Conservation (phyloP, 2,329 filamentous ascomycete species). For the Pestalotiopsis sp. region DNA sequence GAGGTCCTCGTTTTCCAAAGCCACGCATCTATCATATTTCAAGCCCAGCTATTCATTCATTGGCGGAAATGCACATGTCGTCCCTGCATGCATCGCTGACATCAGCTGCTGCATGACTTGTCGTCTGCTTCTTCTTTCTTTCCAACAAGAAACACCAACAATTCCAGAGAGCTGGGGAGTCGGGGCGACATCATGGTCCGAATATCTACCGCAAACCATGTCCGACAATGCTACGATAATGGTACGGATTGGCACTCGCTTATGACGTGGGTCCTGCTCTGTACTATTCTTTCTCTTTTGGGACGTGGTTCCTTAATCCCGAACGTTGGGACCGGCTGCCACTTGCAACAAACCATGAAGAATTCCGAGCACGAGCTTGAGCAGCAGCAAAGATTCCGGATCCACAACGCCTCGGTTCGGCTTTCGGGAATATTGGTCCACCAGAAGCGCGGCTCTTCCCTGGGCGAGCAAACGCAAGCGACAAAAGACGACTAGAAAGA, state of each 20-base stretch:
- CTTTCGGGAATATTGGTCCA: conserved; percentile 3
- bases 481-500: background rate
- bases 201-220: background rate
- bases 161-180: background rate
- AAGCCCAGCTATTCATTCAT: background rate
- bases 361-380: background rate
- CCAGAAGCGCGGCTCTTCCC: background rate
- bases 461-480: background rate
- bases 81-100: background rate
- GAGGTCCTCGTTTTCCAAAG: background rate
- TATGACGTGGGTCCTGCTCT: conserved; percentile 9
- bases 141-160: background rate
- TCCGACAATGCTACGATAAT: background rate
- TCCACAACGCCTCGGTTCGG: conserved; percentile 8
- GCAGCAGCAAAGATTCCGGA: background rate
- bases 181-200: background rate
- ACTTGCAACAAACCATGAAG: background rate
- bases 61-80: background rate
- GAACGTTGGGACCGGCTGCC: background rate
- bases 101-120: background rate
- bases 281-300: background rate
- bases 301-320: background rate
- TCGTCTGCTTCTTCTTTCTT: background rate
- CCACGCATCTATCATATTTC: background rate
- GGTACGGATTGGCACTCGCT: background rate